Evolutionary conservation across 257 asterid genomes (phyloP).

Genomic region (Primulina tabacum): DNA sequence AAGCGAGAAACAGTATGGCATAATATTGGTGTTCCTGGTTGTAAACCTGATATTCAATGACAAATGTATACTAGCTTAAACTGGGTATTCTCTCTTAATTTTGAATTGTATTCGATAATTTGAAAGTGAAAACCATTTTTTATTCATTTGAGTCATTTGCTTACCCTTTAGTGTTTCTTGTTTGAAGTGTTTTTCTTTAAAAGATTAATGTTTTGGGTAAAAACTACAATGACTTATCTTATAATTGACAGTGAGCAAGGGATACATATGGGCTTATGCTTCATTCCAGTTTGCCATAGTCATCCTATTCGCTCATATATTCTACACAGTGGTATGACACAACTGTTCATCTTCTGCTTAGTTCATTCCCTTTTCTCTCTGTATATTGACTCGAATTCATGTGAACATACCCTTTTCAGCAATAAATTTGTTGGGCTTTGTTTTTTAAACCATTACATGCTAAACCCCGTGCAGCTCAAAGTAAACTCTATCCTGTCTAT

Average conservation of each 20-base stretch:
- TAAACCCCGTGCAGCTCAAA: conserved; percentile 53
- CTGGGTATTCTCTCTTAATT: too few species aligned
- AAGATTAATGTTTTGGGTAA: background rate
- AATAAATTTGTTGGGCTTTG: background rate
- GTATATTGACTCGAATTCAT: background rate
- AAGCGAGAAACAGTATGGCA: too few species aligned
- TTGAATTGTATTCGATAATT: too few species aligned
- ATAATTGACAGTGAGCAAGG: conserved; percentile 75
- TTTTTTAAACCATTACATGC: too few species aligned
- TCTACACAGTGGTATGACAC: conserved; percentile 69
- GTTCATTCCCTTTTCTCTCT: background rate
- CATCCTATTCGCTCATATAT: conserved; percentile 88
- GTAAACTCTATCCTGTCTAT: conserved; percentile 75
- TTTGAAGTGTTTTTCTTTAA: background rate
- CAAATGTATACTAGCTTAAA: too few species aligned
- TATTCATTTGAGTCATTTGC: too few species aligned
- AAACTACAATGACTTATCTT: background rate
- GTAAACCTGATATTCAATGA: too few species aligned
- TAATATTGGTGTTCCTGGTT: too few species aligned
- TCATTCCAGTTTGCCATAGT: conserved; percentile 95
- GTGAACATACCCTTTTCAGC: too few species aligned
- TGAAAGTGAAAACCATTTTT: too few species aligned
- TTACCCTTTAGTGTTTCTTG: background rate
- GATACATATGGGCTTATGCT: conserved; percentile 96
- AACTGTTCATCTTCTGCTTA: conserved; percentile 16